Percentiles rank a stretch among this genome's conserved stretches.
Conservation (phyloP, 2,329 filamentous ascomycete genomes). For the Nothophoma quercina region DNA sequence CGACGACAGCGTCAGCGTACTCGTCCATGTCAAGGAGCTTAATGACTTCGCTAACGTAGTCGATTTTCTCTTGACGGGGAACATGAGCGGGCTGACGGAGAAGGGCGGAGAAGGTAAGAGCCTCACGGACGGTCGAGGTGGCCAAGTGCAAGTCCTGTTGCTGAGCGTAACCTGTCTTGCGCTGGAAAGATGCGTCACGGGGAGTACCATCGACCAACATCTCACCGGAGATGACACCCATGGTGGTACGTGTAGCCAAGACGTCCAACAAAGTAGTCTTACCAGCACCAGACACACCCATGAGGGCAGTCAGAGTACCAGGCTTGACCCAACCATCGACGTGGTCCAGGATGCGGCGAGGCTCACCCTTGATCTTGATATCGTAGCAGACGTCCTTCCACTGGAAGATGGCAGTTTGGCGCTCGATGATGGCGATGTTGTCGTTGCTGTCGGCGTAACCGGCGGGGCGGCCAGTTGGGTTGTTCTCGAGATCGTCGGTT, state of each 20-base stretch:
- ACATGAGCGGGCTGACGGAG: conserved; percentile 82
- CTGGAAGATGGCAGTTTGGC: conserved; percentile 80
- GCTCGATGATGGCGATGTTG: conserved; percentile 59
- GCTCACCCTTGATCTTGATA: conserved; percentile 80
- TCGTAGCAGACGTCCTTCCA: conserved; percentile 84
- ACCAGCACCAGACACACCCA: conserved; percentile 92
- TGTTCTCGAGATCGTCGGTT: conserved; percentile 52
- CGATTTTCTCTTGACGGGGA: conserved; percentile 78
- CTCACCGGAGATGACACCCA: conserved; percentile 86
- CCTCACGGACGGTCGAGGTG: conserved; percentile 87
- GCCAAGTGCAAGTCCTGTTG: conserved; percentile 90
- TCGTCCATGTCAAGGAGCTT: conserved; percentile 88
- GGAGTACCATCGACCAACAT: conserved; percentile 82
- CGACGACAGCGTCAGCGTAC: conserved; percentile 89
- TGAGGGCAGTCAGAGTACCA: conserved; percentile 82
- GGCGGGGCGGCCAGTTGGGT: conserved; percentile 38
- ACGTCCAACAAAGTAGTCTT: conserved; percentile 92
- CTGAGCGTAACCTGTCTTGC: conserved; percentile 90
- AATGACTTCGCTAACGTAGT: conserved; percentile 90
- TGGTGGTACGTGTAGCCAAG: conserved; percentile 82
- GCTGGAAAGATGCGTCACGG: conserved; percentile 83
- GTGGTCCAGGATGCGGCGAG: conserved; percentile 78
- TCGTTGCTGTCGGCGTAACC: conserved; percentile 47
- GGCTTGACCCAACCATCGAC: conserved; percentile 95
- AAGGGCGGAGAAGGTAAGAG: conserved; percentile 83